phyloP scores from a whole-genome alignment of 257 asterid genomes.

The Asclepias syriaca region DNA sequence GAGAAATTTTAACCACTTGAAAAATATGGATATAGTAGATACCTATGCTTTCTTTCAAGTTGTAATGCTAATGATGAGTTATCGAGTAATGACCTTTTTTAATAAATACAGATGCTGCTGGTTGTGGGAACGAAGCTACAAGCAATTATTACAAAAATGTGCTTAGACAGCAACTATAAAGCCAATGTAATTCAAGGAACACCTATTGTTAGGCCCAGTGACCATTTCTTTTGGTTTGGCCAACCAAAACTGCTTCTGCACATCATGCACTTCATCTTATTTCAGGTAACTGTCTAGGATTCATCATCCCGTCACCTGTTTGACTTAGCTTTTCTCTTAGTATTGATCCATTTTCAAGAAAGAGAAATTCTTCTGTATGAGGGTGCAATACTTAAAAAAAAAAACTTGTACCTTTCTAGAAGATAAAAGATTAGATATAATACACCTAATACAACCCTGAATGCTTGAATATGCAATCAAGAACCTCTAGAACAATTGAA shows the following conservation, averaged over 20 bases:
- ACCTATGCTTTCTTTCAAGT: background rate
- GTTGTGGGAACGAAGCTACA: slow-evolving; percentile 70
- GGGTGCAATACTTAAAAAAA: no score
- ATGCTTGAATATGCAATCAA: no score
- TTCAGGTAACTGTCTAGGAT: slow-evolving; percentile 45
- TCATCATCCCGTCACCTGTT: background rate
- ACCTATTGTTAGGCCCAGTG: slow-evolving; percentile 57
- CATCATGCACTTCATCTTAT: slow-evolving; percentile 63
- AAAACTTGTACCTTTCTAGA: no score
- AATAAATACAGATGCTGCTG: slow-evolving; percentile 42
- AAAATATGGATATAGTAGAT: no score
- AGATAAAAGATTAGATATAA: no score
- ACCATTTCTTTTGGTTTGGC: slow-evolving; percentile 66
- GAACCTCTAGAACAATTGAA: background rate
- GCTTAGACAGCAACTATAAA: slow-evolving; percentile 49
- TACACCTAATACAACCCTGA: no score
- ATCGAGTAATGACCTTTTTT: background rate
- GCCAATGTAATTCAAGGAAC: slow-evolving; percentile 53
- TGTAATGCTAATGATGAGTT: background rate
- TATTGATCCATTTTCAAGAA: background rate
- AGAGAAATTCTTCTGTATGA: background rate
- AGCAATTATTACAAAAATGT: slow-evolving; percentile 64
- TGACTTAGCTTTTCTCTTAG: background rate
- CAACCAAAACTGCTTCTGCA: slow-evolving; percentile 62
- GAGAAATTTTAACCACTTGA: slow-evolving; percentile 10